Base-by-base conservation (phyloP, 176 grass and related monocot genomes). In the Poa pratensis region DNA sequence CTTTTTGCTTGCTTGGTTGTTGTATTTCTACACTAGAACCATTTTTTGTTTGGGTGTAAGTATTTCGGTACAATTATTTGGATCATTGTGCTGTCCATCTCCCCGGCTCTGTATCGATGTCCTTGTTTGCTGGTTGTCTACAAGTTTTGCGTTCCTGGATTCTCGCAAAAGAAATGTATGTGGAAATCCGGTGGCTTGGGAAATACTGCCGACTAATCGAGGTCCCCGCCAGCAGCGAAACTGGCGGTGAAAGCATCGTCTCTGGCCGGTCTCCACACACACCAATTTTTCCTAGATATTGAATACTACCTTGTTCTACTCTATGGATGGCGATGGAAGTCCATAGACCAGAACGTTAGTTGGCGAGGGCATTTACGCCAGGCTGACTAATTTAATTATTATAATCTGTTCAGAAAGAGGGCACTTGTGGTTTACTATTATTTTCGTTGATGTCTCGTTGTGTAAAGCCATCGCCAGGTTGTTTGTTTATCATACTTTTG, bases 361-460 rank as follows among this genome's bases (percentile, higher is more conserved):
- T 98, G 81, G 80, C 79, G 89, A 49, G 93, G 86, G 87, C 81
- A 82, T 85, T 95, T 93, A 51, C 37, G 87, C 73, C 85, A 90
- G 73, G 7, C 43, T 72, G 73, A 11, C 26, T 14, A 80, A 5
- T 49, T 37, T 37, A 37, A 5, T 37, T 37, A 35, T 54, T 83
- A 46, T 83, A 40, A 66, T 90, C 84, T 50, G 66, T 79, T 83
- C 76, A 69, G 27, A 79, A 83, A 69, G 28, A 43, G 5, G 6
- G 1, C 48, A 15, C 77, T 80, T 87, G 84, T 76, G 73, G 48
- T 72, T 67, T 69, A 82, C 80, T 82, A 58, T 55, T 35, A 35
- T 75, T 88, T 51, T 40, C 46, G 22, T 71, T 66, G 49, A 42
- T 73, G 69, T 78, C 39, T 40, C 73, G 86, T 51, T 39, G 32